Evolutionary conservation across 208 protist species (phyloP).

Genomic region (Acanthamoeba triangularis): DNA sequence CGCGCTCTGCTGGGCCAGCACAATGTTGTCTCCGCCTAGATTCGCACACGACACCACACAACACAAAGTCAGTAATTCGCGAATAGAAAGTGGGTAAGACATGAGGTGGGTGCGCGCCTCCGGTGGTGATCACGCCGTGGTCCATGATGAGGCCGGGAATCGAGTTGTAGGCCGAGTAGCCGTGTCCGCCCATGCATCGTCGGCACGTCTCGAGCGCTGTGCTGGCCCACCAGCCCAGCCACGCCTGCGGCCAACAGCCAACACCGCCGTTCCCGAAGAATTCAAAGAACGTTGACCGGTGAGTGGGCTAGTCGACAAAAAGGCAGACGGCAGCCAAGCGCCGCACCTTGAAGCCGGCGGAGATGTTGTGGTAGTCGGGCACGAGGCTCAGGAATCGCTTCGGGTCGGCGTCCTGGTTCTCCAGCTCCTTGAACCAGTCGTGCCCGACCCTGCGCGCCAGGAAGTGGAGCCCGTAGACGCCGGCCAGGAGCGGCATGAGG

Average conservation of each 20-base stretch:
- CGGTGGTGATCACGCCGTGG: slow-evolving; percentile 40
- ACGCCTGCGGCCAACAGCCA: not conserved
- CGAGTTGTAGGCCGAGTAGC: slow-evolving; percentile 40
- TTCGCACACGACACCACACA: not conserved
- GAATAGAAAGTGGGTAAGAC: not conserved
- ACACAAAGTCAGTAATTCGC: no score
- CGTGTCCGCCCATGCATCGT: slow-evolving; percentile 29
- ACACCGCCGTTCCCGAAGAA: not conserved
- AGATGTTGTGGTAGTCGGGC: slow-evolving; percentile 43
- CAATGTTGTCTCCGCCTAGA: slow-evolving; percentile 44
- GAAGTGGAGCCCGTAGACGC: slow-evolving; percentile 32
- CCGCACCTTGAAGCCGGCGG: slow-evolving; percentile 2
- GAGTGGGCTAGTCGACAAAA: no score
- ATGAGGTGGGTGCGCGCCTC: not conserved
- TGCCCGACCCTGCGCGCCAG: not conserved
- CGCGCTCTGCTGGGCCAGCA: slow-evolving; percentile 47
- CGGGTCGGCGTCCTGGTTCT: not conserved
- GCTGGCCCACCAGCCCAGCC: slow-evolving; percentile 16
- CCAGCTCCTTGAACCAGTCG: slow-evolving; percentile 32
- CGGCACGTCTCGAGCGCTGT: slow-evolving; percentile 9
- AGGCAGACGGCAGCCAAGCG: not conserved
- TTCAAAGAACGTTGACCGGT: no score
- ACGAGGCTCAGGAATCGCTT: slow-evolving; percentile 5
- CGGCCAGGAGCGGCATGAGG: slow-evolving; percentile 42
- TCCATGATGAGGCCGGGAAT: slow-evolving; percentile 30